Evolutionary conservation across 2,329 filamentous ascomycete species (phyloP), one percentile per base, ranked within the genome.

Genomic region (Sordariomycetes sp.): DNA sequence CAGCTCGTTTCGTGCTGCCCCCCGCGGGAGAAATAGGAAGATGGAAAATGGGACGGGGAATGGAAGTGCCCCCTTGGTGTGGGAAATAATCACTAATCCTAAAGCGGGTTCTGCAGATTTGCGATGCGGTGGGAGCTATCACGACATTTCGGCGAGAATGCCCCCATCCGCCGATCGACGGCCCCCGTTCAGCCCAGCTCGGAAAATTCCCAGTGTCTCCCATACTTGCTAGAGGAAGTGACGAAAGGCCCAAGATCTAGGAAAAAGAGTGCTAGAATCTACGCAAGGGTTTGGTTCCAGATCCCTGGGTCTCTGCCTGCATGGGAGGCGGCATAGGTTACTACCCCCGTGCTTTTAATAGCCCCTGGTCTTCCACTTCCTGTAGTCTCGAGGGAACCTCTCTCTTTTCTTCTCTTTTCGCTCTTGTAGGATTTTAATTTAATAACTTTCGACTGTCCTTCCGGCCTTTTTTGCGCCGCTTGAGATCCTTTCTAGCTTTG

Each of bases 81-180:
- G 22, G 37, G 34, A 20, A 43, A 16, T 20, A 25, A 55, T 48
- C 54, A 55, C 37, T 55, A 55, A 55, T 55, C 54, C 54, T 11
- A 24, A 24, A 12, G 54, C 43, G 35, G 35, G 35, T 24, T 18
- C 20, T 12, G 5, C 20, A 43, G 18, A 43, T 43, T 43, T 10
- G 37, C 37, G 4, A 7, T 43, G 37, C 18, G 37, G 37, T 54
- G 18, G 28, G 54, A 24, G 43, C 25, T 35, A 55, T 55, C 54
- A 55, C 54, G 54, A 55, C 54, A 55, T 55, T 48, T 48, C 37
- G 8, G 43, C 28, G n/a, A 43, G 54, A 55, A 46, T 55, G 24
- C 37, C 25, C 37, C 43, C 34, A 55, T 55, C 53, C 12, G 5
- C 24, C 25, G 35, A 22, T 18, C 22, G 20, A 46, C 14, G 12